Percentiles rank a stretch among this genome's conserved stretches.
These are phyloP conservation scores for Leptographium galeiforme DNA, from an alignment of 2,329 filamentous ascomycete genomes.

Conservation along the genomic window DNA sequence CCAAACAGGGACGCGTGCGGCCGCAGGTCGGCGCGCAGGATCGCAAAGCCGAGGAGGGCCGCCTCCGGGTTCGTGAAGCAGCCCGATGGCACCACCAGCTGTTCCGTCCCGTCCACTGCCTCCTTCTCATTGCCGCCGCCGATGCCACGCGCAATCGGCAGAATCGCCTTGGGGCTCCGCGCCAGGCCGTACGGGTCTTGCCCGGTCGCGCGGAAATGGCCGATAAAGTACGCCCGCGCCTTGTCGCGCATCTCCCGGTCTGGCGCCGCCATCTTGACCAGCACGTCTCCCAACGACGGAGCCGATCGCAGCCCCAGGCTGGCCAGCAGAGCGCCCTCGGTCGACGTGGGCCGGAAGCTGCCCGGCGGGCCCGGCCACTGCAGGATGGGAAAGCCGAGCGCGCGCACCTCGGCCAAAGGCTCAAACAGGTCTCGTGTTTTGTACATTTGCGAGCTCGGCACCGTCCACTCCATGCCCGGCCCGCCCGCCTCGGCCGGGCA, in stretches of 20 bases:
- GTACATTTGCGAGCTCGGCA: conserved; percentile 43
- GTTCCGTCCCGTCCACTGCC: conserved; percentile 38
- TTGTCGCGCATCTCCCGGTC: conserved; percentile 46
- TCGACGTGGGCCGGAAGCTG: conserved; percentile 47
- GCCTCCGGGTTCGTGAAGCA: conserved; percentile 76
- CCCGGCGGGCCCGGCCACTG: conserved; percentile 64
- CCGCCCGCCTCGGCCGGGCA: conserved; percentile 63
- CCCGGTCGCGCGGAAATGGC: conserved; percentile 62
- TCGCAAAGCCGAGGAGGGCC: conserved; percentile 65
- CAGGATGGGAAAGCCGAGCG: conserved; percentile 59
- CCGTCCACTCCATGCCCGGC: conserved; percentile 37
- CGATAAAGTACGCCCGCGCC: conserved; percentile 70
- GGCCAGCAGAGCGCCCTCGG: conserved; percentile 63
- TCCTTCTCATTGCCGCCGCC: neutral
- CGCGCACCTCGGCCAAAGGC: conserved; percentile 56
- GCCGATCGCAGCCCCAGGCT: conserved; percentile 58
- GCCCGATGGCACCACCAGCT: conserved; percentile 55
- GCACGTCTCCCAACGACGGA: conserved; percentile 60
- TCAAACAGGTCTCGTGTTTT: conserved; percentile 70
- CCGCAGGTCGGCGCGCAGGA: conserved; percentile 64
- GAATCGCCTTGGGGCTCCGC: conserved; percentile 43
- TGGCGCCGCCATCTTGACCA: conserved; percentile 61
- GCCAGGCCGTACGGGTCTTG: conserved; percentile 55
- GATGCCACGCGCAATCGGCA: conserved; percentile 49
- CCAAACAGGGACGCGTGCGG: conserved; percentile 74